Base-by-base conservation (phyloP, 352 stramenopile species). In the Pythium rishiriense region DNA sequence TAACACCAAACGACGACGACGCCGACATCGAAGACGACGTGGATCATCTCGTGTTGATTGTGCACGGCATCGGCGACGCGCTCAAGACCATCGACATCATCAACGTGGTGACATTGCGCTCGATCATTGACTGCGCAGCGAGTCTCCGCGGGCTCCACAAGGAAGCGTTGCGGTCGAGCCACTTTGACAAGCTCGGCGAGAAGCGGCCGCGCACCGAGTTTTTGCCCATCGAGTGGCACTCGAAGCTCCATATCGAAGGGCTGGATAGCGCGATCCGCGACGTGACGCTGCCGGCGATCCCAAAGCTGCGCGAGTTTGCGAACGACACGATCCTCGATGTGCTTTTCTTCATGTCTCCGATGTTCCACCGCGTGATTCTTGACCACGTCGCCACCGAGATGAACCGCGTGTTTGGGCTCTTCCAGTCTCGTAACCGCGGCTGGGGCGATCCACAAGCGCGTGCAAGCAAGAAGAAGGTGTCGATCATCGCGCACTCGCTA, bases 301-400 rank as follows among this genome's bases (percentile, higher is more conserved):
- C 93, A 4, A 92, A 97, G 54, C 69, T 98, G 61, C 78, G 93
- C 28, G 85, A 96, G 50, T 91, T 98, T 67, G 89, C 90, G 15
- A 98, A 98, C 69, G 93, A 98, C 64, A 97, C 91, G 3, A 76
- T 98, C 48, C 71, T 98, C 43, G 91, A 98, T 60, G 85, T 97
- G 24, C 75, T 97, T 8, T 96, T 96, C 60, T 98, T 97, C 72
- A 97, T 98, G 90, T 96, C 83, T 51, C 88, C 90, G 22, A 77
- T 93, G 45, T 96, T 97, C 60, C 91, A 98, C 57, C 88, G 97
- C 62, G 81, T 96, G 22, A 98, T 98, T 57, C 62, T 97, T 50
- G 82, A 96, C 47, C 86, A 97, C 71, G 90, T 97, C n/a, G 81
- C 86, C 1, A 87, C 76, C 52, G 90, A 98, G 63, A 93, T 97